Conservation (phyloP, 257 asterid genomes). For the Sherardia arvensis region DNA sequence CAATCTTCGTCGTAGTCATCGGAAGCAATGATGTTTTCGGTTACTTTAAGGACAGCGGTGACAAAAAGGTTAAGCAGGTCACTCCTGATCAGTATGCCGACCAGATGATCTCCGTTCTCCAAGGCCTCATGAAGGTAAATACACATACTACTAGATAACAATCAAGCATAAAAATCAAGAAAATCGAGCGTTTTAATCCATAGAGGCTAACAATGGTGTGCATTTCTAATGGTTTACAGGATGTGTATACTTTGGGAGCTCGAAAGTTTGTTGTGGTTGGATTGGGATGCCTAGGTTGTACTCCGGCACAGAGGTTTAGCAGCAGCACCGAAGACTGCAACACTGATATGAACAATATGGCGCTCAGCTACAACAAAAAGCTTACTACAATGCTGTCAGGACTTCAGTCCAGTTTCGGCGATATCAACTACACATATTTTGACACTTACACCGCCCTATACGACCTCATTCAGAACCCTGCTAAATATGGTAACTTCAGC, state of each 20-base stretch:
- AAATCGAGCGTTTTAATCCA: too few relatives aligned
- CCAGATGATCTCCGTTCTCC: constrained; percentile 52
- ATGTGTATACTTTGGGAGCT: constrained; percentile 48
- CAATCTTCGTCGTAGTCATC: constrained; percentile 48
- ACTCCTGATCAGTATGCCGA: constrained; percentile 47
- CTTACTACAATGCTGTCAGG: constrained; percentile 33
- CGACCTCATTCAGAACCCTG: constrained; percentile 36
- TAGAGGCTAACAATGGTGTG: not conserved
- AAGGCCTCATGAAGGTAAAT: constrained; percentile 42
- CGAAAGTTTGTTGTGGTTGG: constrained; percentile 43
- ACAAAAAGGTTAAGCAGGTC: constrained; percentile 5
- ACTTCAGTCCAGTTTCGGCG: constrained; percentile 35
- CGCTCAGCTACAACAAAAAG: constrained; percentile 38
- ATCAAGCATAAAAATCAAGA: too few relatives aligned
- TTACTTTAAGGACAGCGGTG: constrained; percentile 23
- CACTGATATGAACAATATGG: constrained; percentile 37
- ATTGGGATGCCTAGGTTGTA: constrained; percentile 50
- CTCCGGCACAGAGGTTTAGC: constrained; percentile 38
- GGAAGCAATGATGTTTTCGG: constrained; percentile 72
- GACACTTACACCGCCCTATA: constrained; percentile 36
- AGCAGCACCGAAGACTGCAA: constrained; percentile 42
- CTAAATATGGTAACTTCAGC: constrained; percentile 38
- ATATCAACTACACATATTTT: constrained; percentile 41
- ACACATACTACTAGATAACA: not conserved
- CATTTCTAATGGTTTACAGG: constrained; percentile 15